A percentile compares a stretch with the other conserved stretches of the same genome.
phyloP scores from a whole-genome alignment of 2,329 filamentous ascomycete genomes.

The Teratosphaeria viscida region DNA sequence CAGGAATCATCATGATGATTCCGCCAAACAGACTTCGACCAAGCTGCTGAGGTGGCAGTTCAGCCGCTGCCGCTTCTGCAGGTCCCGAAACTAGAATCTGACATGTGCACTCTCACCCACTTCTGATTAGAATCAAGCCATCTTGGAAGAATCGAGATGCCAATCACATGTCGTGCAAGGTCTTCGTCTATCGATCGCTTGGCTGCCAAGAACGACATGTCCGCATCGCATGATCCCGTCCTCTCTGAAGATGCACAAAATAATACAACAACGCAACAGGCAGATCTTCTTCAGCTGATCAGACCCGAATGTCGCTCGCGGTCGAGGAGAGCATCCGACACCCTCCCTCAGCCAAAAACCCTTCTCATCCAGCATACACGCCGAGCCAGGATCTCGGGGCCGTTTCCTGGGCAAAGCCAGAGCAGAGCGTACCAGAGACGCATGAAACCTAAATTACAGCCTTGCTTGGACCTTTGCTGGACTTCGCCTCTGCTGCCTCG shows the following conservation, averaged over 20 bases:
- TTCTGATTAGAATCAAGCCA: neutral
- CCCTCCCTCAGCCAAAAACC: neutral
- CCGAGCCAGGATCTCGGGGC: conserved; percentile 2
- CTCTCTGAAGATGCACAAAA: too few species aligned
- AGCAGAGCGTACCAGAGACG: conserved; percentile 18
- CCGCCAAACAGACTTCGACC: neutral
- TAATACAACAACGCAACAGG: too few species aligned
- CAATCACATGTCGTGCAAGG: neutral
- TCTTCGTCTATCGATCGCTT: too few species aligned
- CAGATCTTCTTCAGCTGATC: neutral
- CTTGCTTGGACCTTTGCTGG: neutral
- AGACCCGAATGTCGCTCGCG: neutral
- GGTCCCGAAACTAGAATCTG: neutral
- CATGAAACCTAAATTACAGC: neutral
- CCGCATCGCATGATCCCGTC: too few species aligned
- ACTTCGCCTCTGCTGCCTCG: neutral
- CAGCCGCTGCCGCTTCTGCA: neutral
- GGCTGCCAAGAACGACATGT: too few species aligned
- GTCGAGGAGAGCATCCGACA: neutral
- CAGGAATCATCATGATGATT: neutral
- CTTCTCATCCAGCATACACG: conserved; percentile 7
- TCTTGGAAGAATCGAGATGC: neutral
- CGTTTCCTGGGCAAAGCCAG: conserved; percentile 14
- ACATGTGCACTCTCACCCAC: neutral
- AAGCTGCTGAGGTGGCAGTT: neutral